These are phyloP conservation scores for Stylosanthes scabra DNA, from an alignment of 331 rosid species.

Conservation along the genomic window DNA sequence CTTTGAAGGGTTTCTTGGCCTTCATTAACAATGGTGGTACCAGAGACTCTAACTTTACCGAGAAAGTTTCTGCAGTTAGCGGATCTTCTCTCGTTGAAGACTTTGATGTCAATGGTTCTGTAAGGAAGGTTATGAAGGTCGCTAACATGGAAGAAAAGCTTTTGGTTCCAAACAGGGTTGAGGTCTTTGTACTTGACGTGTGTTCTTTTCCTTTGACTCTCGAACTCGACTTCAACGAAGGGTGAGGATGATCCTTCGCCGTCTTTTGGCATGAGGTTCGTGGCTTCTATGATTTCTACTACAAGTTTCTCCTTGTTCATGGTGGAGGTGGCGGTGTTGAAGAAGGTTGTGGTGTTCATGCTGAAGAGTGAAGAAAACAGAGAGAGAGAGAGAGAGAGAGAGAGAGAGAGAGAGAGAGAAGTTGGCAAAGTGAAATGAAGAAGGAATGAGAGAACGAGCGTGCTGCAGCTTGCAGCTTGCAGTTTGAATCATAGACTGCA, in stretches of 20 bases:
- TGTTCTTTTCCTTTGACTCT: slow-evolving; percentile 56
- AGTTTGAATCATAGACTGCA: no score
- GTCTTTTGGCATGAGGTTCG: slow-evolving; percentile 68
- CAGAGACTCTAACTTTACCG: slow-evolving; percentile 63
- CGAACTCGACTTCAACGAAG: slow-evolving; percentile 62
- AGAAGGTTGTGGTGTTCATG: neutral
- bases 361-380: neutral
- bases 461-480: neutral
- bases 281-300: slow-evolving; percentile 62
- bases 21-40: slow-evolving; percentile 54
- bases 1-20: slow-evolving; percentile 52
- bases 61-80: slow-evolving; percentile 60
- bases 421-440: neutral
- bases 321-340: neutral
- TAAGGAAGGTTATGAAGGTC: slow-evolving; percentile 59
- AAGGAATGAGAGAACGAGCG: slow-evolving; percentile 27
- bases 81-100: slow-evolving; percentile 64
- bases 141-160: slow-evolving; percentile 55
- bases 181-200: slow-evolving; percentile 64
- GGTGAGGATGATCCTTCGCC: slow-evolving; percentile 71
- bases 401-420: neutral
- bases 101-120: slow-evolving; percentile 57
- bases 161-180: slow-evolving; percentile 68
- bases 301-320: slow-evolving; percentile 50
- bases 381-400: neutral